phyloP scores from a whole-genome alignment of 331 rosid species.

The Pyracantha coccinea region DNA sequence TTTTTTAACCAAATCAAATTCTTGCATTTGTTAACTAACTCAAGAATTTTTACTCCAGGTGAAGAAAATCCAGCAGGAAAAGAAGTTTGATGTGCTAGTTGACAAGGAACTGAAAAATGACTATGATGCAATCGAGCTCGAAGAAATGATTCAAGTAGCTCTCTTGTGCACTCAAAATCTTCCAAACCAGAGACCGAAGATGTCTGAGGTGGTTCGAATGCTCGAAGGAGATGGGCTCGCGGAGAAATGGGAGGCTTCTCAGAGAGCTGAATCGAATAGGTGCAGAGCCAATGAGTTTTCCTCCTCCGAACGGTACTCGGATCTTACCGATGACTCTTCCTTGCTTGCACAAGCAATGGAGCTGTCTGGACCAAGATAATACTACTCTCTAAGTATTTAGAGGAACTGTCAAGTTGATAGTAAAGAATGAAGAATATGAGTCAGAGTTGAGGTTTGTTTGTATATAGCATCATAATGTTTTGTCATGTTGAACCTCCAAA shows the following conservation, averaged over 20 bases:
- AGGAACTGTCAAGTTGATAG: not conserved
- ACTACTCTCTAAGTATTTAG: not conserved
- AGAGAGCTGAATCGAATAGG: constrained; percentile 71
- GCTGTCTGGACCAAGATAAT: constrained; percentile 93
- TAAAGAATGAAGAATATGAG: constrained; percentile 6
- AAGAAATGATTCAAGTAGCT: constrained; percentile 89
- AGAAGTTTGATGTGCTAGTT: constrained; percentile 68
- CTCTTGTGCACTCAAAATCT: constrained; percentile 79
- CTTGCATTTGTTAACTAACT: not conserved
- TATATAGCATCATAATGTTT: constrained; percentile 21
- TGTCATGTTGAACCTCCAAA: constrained; percentile 10
- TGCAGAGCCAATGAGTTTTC: constrained; percentile 70
- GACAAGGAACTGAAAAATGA: constrained; percentile 65
- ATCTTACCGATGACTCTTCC: constrained; percentile 91
- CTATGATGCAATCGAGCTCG: constrained; percentile 75
- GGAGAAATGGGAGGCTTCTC: constrained; percentile 96
- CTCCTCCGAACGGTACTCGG: constrained; percentile 79
- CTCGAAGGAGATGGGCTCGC: constrained; percentile 98
- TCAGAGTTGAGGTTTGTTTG: constrained; percentile 24
- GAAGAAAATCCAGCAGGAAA: constrained; percentile 80
- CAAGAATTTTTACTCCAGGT: constrained; percentile 39
- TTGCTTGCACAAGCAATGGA: constrained; percentile 94
- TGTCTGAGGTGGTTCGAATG: constrained; percentile 97
- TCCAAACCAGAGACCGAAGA: constrained; percentile 80
- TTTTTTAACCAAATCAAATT: not conserved